phyloP scores from a whole-genome alignment of 179 eudicot species.

The Silene noctiflora region DNA sequence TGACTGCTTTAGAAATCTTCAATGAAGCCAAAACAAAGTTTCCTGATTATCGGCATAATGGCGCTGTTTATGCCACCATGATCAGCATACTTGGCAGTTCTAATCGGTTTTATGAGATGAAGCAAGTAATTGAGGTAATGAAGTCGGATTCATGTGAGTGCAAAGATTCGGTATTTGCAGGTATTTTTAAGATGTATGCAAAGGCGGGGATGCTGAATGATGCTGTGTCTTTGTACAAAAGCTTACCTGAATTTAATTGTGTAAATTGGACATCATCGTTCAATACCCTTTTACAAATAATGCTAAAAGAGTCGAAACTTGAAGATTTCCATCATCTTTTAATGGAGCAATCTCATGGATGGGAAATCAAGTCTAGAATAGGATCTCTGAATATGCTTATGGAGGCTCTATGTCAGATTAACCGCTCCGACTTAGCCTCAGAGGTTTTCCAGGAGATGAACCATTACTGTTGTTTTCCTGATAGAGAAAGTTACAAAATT shows the following conservation, averaged over 20 bases:
- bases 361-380: constrained; percentile 70
- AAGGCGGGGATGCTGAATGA: constrained; percentile 60
- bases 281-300: constrained; percentile 62
- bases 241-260: constrained; percentile 70
- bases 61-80: constrained; percentile 82
- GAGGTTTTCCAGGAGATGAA: constrained; percentile 74
- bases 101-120: constrained; percentile 61
- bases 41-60: constrained; percentile 73
- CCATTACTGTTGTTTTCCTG: constrained; percentile 57
- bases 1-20: constrained; percentile 65
- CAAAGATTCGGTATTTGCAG: constrained; percentile 57
- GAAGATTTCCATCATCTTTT: constrained; percentile 49
- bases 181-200: constrained; percentile 58
- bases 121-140: constrained; percentile 61
- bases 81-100: constrained; percentile 61
- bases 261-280: constrained; percentile 79
- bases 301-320: constrained; percentile 59
- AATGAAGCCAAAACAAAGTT: constrained; percentile 59
- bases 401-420: constrained; percentile 53
- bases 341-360: constrained; percentile 52
- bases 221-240: constrained; percentile 60
- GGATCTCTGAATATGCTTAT: constrained; percentile 63
- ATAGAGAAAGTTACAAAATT: constrained; percentile 60
- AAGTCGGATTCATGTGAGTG: constrained; percentile 74
- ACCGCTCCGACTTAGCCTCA: constrained; percentile 71